Conservation (phyloP, 306 rosid species). For the Lotus japonicus region DNA sequence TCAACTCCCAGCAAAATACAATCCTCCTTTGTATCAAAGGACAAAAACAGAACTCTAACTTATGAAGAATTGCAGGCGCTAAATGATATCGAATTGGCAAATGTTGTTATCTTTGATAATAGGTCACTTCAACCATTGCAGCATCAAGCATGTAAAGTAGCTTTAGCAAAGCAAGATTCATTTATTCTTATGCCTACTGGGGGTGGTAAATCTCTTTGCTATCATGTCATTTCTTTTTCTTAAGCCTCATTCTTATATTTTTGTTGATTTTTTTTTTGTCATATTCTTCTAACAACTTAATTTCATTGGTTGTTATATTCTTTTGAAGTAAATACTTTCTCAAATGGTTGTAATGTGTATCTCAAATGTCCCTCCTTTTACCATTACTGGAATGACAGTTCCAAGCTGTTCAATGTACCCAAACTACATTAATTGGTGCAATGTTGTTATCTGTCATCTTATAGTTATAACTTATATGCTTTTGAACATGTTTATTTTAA, state of each 20-base stretch:
- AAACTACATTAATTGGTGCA: background rate
- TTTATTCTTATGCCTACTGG: conserved; percentile 98
- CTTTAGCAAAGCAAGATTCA: conserved; percentile 71
- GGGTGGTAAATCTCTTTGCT: conserved; percentile 96
- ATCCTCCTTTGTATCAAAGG: conserved; percentile 25
- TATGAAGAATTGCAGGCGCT: conserved; percentile 60
- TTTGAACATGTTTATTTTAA: conserved; percentile 18
- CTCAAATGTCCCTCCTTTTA: background rate
- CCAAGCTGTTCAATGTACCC: conserved; percentile 1
- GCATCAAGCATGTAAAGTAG: conserved; percentile 77
- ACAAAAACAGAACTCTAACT: conserved; percentile 39
- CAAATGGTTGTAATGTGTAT: background rate
- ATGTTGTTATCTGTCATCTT: background rate
- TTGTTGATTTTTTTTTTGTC: no score
- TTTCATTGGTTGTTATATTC: background rate
- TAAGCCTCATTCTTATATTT: background rate
- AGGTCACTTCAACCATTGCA: conserved; percentile 79
- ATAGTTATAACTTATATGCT: conserved; percentile 3
- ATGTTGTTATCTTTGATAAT: conserved; percentile 84
- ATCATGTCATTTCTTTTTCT: conserved; percentile 68
- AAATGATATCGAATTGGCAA: conserved; percentile 87
- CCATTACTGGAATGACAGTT: background rate
- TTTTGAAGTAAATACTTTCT: conserved; percentile 12
- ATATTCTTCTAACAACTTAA: conserved; percentile 16
- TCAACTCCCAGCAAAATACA: conserved; percentile 35